A percentile compares a stretch with the other conserved stretches of the same genome.
phyloP scores from a whole-genome alignment of 1,284 basidiomycete genomes.

The Ceratobasidium sp. region DNA sequence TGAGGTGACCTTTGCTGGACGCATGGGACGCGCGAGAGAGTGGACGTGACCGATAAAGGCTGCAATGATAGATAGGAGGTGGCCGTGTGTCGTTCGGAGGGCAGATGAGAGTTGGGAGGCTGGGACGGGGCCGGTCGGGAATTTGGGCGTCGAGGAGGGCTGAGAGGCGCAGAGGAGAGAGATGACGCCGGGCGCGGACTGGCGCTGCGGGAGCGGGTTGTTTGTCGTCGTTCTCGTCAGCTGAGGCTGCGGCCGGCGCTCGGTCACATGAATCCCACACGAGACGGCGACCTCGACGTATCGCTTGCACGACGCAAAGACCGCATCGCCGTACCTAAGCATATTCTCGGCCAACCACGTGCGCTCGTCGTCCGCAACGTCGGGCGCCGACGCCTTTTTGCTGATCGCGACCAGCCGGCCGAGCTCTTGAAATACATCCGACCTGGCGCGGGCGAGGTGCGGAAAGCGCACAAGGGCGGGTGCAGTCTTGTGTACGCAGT shows the following conservation, averaged over 20 bases:
- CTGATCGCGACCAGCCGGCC: slow-evolving; percentile 89
- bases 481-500: slow-evolving; percentile 89
- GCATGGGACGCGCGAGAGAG: slow-evolving; percentile 88
- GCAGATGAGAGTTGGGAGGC: slow-evolving; percentile 76
- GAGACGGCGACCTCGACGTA: slow-evolving; percentile 43
- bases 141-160: slow-evolving; percentile 65
- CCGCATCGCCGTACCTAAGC: slow-evolving; percentile 79
- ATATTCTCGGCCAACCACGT: slow-evolving; percentile 74
- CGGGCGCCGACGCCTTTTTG: slow-evolving; percentile 67
- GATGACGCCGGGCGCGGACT: slow-evolving; percentile 59
- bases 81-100: slow-evolving; percentile 84
- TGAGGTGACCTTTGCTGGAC: slow-evolving; percentile 91
- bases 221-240: not conserved
- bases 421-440: slow-evolving; percentile 77
- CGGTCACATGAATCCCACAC: slow-evolving; percentile 31
- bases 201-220: not conserved
- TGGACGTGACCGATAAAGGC: slow-evolving; percentile 98
- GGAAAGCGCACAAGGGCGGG: slow-evolving; percentile 71
- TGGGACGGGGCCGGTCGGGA: slow-evolving; percentile 78
- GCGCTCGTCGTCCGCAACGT: slow-evolving; percentile 57
- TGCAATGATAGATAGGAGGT: slow-evolving; percentile 92
- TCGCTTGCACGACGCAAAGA: slow-evolving; percentile 67
- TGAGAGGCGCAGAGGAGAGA: slow-evolving; percentile 66
- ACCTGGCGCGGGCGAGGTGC: slow-evolving; percentile 44
- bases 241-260: slow-evolving; percentile 1